phyloP scores from a whole-genome alignment of 345 rosid genomes.

The Brassica napus region DNA sequence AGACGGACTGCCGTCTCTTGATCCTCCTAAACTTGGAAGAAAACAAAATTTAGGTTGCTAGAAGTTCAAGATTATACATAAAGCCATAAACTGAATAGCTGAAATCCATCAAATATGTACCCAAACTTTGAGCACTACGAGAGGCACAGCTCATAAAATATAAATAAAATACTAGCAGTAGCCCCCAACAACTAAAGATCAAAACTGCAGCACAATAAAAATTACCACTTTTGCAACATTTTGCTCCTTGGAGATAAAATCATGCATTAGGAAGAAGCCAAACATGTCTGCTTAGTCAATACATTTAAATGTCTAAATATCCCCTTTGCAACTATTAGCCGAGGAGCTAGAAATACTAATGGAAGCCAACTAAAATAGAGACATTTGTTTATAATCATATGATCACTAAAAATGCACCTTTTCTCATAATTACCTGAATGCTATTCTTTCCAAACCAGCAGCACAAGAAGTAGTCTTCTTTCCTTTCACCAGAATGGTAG shows the following conservation, averaged over 20 bases:
- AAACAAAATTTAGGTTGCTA: slow-evolving; percentile 10
- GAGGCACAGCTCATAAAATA: neutral
- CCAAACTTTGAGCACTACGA: slow-evolving; percentile 11
- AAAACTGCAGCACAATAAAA: neutral
- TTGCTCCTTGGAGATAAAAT: slow-evolving; percentile 4
- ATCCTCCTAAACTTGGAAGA: slow-evolving; percentile 67
- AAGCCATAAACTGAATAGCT: neutral
- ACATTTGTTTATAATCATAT: neutral
- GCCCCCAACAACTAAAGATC: neutral
- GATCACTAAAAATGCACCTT: slow-evolving; percentile 13
- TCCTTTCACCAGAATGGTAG: slow-evolving; percentile 92
- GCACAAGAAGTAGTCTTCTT: slow-evolving; percentile 91
- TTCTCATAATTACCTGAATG: slow-evolving; percentile 62
- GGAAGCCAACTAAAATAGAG: neutral
- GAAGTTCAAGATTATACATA: neutral
- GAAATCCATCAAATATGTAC: slow-evolving; percentile 9
- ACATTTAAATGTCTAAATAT: neutral
- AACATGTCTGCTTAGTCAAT: slow-evolving; percentile 3
- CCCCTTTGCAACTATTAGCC: neutral
- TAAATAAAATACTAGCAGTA: slow-evolving; percentile 5
- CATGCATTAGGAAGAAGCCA: slow-evolving; percentile 10
- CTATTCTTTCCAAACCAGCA: slow-evolving; percentile 94
- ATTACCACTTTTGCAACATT: slow-evolving; percentile 7
- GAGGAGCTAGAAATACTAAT: neutral
- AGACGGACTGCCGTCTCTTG: slow-evolving; percentile 70